Percentiles rank a stretch among this genome's conserved stretches.
phyloP scores from a whole-genome alignment of 2,329 filamentous ascomycete species.

The Aurifilum marmelostoma region DNA sequence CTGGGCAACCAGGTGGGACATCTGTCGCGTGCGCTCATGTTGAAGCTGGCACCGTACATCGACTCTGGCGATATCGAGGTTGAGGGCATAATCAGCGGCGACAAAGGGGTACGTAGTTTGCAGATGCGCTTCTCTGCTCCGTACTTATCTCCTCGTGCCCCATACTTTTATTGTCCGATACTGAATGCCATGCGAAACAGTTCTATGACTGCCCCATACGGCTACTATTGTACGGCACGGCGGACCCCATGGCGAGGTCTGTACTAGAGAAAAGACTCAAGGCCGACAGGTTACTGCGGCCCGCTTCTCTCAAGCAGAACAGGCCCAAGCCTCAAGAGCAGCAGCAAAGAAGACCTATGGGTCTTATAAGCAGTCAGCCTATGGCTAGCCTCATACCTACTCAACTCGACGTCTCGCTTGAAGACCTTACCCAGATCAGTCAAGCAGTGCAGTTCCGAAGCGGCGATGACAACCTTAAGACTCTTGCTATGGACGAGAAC shows the following conservation, averaged over 20 bases:
- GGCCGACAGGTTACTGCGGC: conserved; percentile 64
- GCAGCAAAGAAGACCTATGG: conserved; percentile 48
- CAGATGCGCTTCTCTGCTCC: background rate
- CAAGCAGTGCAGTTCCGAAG: conserved; percentile 69
- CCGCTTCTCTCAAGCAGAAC: conserved; percentile 59
- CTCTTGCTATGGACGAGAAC: conserved; percentile 72
- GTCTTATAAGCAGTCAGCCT: conserved; percentile 43
- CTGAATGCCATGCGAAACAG: background rate
- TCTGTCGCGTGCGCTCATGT: conserved; percentile 66
- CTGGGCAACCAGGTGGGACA: conserved; percentile 78
- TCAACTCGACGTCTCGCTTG: conserved; percentile 53
- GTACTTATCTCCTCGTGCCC: background rate
- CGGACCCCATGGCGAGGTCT: conserved; percentile 54
- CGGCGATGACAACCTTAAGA: conserved; percentile 67
- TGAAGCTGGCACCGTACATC: conserved; percentile 75
- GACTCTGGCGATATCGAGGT: conserved; percentile 45
- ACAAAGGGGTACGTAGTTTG: conserved; percentile 51
- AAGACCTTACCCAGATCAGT: conserved; percentile 68
- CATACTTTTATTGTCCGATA: background rate
- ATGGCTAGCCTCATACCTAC: conserved; percentile 42
- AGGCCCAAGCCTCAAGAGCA: conserved; percentile 56
- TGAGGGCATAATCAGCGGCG: conserved; percentile 71
- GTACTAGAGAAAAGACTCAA: conserved; percentile 66
- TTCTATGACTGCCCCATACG: conserved; percentile 73
- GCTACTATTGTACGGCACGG: conserved; percentile 71